Evolutionary conservation across 257 asterid genomes (phyloP).

Genomic region (Nicotiana sylvestris): DNA sequence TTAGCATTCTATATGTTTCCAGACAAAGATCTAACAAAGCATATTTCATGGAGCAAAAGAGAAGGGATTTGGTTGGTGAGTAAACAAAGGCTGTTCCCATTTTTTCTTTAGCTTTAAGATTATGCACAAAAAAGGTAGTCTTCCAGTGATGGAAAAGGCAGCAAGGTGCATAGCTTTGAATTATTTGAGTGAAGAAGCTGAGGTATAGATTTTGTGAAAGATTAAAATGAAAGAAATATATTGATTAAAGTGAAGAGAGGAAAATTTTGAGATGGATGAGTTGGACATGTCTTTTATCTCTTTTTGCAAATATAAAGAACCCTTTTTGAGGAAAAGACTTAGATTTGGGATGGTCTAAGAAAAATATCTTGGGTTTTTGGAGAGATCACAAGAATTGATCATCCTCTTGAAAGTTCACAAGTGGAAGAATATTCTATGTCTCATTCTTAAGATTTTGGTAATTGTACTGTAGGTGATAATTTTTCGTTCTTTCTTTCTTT

Average conservation of each 20-base stretch:
- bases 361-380: constrained; percentile 1
- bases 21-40: neutral
- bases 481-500: neutral
- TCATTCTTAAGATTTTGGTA: neutral
- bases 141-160: constrained; percentile 5
- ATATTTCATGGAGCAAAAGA: neutral
- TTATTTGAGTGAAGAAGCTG: constrained; percentile 4
- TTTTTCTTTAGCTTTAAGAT: constrained; percentile 23
- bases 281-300: constrained; percentile 13
- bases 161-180: constrained; percentile 8
- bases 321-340: constrained; percentile 6
- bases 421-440: constrained; percentile 11
- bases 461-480: neutral
- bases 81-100: neutral
- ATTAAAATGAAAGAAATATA: constrained; percentile 7
- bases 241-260: constrained; percentile 11
- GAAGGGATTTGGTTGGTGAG: constrained; percentile 23
- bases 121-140: neutral
- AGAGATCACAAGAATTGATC: neutral
- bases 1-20: constrained; percentile 22
- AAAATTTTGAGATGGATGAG: constrained; percentile 20
- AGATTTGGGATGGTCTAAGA: constrained; percentile 14
- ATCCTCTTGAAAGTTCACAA: neutral
- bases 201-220: constrained; percentile 16
- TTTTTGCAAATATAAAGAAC: constrained; percentile 7